Evolutionary conservation across 805 yeast species (phyloP).

Genomic region (Candida adriatica): DNA sequence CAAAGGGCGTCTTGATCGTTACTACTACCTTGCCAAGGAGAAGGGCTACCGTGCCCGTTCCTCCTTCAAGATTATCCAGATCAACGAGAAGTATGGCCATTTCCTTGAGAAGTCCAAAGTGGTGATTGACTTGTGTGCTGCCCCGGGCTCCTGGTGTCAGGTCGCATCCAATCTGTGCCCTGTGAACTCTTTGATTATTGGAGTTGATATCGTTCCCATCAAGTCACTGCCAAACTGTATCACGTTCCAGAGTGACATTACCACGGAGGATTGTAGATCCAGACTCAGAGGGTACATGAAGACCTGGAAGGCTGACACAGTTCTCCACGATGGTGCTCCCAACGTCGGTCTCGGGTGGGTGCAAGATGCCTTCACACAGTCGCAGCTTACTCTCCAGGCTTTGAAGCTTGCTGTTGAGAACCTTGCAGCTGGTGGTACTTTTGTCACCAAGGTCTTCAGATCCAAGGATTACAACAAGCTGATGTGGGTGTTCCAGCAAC

Average conservation of each 20-base stretch:
- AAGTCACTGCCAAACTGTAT: conserved; percentile 93
- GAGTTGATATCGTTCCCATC: conserved; percentile 98
- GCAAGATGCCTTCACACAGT: conserved; percentile 98
- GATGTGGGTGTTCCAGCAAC: conserved; percentile 95
- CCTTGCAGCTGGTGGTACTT: conserved; percentile 85
- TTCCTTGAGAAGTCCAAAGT: conserved; percentile 92
- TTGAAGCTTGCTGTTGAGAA: conserved; percentile 91
- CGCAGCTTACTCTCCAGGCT: conserved; percentile 91
- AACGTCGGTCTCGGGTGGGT: conserved; percentile 99
- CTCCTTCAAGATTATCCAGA: conserved; percentile 89
- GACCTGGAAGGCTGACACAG: conserved; percentile 98
- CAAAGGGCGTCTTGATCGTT: conserved; percentile 98
- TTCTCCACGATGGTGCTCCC: conserved; percentile 99
- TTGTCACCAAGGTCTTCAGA: conserved; percentile 94
- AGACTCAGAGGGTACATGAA: conserved; percentile 92
- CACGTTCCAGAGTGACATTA: conserved; percentile 93
- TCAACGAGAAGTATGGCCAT: conserved; percentile 94
- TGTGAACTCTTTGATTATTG: conserved; percentile 84
- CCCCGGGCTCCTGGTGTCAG: conserved; percentile 99
- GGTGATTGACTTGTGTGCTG: conserved; percentile 96
- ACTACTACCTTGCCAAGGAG: conserved; percentile 94
- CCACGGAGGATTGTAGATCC: conserved; percentile 96
- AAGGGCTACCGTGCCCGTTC: conserved; percentile 99
- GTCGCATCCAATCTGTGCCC: conserved; percentile 95
- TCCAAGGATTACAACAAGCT: conserved; percentile 97